Conservation (phyloP, 2,329 filamentous ascomycete species). For the Xylaria sp. region DNA sequence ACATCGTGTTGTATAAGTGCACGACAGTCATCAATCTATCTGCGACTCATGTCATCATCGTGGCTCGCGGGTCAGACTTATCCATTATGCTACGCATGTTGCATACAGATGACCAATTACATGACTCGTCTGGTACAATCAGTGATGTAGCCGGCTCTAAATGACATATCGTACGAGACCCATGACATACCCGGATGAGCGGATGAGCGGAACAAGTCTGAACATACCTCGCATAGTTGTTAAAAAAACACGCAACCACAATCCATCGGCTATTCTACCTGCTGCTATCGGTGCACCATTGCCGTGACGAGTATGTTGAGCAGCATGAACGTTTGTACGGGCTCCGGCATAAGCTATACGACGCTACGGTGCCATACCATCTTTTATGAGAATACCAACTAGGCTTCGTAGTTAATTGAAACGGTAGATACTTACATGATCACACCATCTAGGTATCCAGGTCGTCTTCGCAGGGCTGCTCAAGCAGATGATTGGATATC, state of each 20-base stretch:
- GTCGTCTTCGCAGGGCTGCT: background rate
- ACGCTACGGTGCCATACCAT: background rate
- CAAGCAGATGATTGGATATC: background rate
- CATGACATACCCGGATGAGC: background rate
- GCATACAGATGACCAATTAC: slow-evolving; percentile 1
- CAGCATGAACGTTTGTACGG: background rate
- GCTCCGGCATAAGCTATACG: background rate
- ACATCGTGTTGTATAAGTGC: background rate
- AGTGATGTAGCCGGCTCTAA: background rate
- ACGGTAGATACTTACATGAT: slow-evolving; percentile 1
- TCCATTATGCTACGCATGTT: background rate
- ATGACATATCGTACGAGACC: background rate
- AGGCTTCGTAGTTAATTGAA: background rate
- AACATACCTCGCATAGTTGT: background rate
- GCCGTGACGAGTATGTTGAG: background rate
- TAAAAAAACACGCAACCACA: background rate
- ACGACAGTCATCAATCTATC: slow-evolving; percentile 5
- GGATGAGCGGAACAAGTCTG: background rate
- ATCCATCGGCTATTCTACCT: background rate
- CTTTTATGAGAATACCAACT: background rate
- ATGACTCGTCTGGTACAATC: background rate
- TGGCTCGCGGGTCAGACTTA: too few relatives aligned
- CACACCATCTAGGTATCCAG: background rate
- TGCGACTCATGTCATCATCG: slow-evolving; percentile 4
- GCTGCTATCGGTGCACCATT: background rate